A percentile compares a stretch with the other conserved stretches of the same genome.
phyloP scores from a whole-genome alignment of 441 rosid species.

The Breynia disticha region DNA sequence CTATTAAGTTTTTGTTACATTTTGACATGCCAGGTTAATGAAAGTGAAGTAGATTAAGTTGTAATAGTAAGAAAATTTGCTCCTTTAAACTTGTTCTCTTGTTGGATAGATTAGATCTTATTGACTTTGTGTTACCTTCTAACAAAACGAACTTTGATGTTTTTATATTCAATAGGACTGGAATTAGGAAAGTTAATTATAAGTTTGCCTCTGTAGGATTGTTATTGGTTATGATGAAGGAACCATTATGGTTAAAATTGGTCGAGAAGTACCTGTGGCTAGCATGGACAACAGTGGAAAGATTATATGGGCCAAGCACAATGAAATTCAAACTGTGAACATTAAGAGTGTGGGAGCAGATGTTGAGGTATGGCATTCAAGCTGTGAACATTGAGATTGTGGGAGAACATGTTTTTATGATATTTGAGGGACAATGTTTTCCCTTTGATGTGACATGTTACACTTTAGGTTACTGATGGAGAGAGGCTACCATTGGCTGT shows the following conservation, averaged over 20 bases:
- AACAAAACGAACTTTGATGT: too few species aligned
- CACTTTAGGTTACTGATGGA: slow-evolving; percentile 79
- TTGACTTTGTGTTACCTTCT: too few species aligned
- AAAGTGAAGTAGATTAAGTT: too few species aligned
- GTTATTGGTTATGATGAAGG: too few species aligned
- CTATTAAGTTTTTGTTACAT: too few species aligned
- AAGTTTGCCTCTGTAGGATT: slow-evolving; percentile 31
- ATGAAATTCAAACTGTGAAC: slow-evolving; percentile 96
- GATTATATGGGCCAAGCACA: slow-evolving; percentile 98
- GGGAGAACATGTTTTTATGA: slow-evolving; percentile 40
- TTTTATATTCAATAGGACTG: too few species aligned
- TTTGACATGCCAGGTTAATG: too few species aligned
- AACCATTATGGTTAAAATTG: slow-evolving; percentile 27
- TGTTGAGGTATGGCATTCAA: slow-evolving; percentile 87
- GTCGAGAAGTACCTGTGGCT: slow-evolving; percentile 94
- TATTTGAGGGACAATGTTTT: background rate
- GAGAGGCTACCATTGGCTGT: slow-evolving; percentile 98
- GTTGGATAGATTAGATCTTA: too few species aligned
- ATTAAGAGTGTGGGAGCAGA: slow-evolving; percentile 93
- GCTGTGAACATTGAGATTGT: slow-evolving; percentile 53
- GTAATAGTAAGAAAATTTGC: too few species aligned
- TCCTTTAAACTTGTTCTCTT: too few species aligned
- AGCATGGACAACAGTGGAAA: slow-evolving; percentile 99
- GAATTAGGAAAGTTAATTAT: too few species aligned
- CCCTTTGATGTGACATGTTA: slow-evolving; percentile 11